Base-by-base conservation (phyloP, 129 eudicot species). In the Logfia minima region DNA sequence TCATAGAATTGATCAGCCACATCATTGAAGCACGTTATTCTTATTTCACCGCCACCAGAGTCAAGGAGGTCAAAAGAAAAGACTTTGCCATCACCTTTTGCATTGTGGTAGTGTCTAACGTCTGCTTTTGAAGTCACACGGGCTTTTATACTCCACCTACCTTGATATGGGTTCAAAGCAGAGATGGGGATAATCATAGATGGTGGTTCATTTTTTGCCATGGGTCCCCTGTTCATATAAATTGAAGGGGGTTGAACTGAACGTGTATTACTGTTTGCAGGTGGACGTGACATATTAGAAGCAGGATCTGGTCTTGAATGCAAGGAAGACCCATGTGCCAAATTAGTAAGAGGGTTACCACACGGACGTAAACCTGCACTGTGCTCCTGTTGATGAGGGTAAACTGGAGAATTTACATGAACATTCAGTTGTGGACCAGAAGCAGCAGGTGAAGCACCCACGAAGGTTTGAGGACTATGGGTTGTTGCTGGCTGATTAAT, bases 61-160 rank as follows among this genome's bases (percentile, higher is more conserved):
- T 94, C 99, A 41, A 94, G 89, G 66, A 94, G 97, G 82, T 94
- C 97, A 78, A 94, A 94, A 45, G 93, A 87, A 55, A 91, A 91
- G 6, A 91, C 97, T 77, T 89, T 91, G 2, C 99, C 99, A 18
- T 91, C 96, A 39, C 99, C 99, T 53, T 86, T 85, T 37, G 90
- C 77, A 83, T 91, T 91, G 58, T 66, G 88, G 85, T 94, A 94
- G 78, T 71, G 90, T 79, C 92, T 82, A 21, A 91, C 87, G 66
- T 85, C 90, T 5, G 87, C 76, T 81, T 94, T 94, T 60, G 90
- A 82, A 43, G 97, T 94, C 51, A 94, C 99, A 26, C 99, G 84
- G 14, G 96, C 99, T 78, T 91, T 94, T 56, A 94, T 86, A 26
- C 92, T 94, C 99, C 99, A 94, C 83, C 96, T 83, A 28, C 93